Conservation (phyloP, 768 basidiomycete species). For the Russula sp. region DNA sequence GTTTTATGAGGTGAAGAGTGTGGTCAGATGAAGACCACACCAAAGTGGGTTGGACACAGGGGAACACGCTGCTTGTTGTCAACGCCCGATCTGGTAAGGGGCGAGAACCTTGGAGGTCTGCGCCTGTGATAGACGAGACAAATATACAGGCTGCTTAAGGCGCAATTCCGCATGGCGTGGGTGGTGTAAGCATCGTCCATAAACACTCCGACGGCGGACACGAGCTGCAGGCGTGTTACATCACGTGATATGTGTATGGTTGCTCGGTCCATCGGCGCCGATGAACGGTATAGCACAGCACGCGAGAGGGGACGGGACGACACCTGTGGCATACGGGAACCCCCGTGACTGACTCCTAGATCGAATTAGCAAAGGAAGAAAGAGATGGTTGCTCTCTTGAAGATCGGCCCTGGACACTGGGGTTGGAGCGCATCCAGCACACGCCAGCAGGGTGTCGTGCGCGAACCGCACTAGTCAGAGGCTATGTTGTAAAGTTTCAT, state of each 20-base stretch:
- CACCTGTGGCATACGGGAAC: not conserved
- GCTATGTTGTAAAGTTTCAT: constrained; percentile 15
- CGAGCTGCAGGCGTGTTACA: constrained; percentile 15
- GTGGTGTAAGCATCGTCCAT: constrained; percentile 1
- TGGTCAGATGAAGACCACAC: constrained; percentile 15
- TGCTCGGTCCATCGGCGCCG: not conserved
- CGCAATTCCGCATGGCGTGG: constrained; percentile 11
- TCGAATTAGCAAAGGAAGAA: not conserved
- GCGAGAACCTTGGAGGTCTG: constrained; percentile 9
- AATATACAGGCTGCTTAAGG: constrained; percentile 4
- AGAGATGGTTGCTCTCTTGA: not conserved
- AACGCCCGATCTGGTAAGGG: constrained; percentile 15
- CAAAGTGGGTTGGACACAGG: constrained; percentile 3
- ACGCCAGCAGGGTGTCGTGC: not conserved
- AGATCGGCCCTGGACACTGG: not conserved
- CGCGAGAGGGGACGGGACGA: not conserved
- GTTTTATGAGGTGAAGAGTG: constrained; percentile 18
- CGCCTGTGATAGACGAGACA: constrained; percentile 9
- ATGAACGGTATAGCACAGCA: not conserved
- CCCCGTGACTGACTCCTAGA: not conserved
- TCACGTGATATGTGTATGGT: constrained; percentile 2
- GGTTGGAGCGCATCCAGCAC: not conserved
- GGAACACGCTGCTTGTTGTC: constrained; percentile 15
- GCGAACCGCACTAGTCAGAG: not conserved
- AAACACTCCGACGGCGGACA: constrained; percentile 14